Base-by-base conservation (phyloP, 441 rosid genomes). In the Populus hybrid region DNA sequence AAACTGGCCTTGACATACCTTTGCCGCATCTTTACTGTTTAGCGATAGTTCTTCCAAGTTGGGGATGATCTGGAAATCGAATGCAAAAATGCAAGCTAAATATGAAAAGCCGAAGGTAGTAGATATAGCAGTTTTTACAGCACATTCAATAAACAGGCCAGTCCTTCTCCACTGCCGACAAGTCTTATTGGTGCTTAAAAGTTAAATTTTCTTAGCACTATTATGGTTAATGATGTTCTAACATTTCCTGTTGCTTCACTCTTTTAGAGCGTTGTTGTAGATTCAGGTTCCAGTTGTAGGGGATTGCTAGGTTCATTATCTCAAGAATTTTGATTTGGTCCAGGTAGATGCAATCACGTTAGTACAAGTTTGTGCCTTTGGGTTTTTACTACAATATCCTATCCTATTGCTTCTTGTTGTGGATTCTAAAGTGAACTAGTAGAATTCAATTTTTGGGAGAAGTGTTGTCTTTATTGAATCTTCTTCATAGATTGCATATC, bases 1-100 rank as follows among this genome's bases (percentile, higher is more conserved):
- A 73, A 76, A 71, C 5, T 69, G 78, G 64, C 59, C 36, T 9
- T 61, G 6, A 26, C 67, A 12, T 32, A 85, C 50, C 63, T 68
- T 74, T 11, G 6, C n/a, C 6, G 67, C 42, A 23, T 78, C 82
- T 11, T 65, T 75, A 42, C 71, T 67, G 24, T 67, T 19, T 36
- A 79, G 5, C 7, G 78, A 1, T 57, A 83, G 28, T 67, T 64
- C 72, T 42, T 76, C 82, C 78, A 85, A 76, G 38, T 78, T 74
- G 18, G 26, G 66, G 53, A 69, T 26, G 2, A 74, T 68, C 86
- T 85, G 75, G 75, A 4, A n/a, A 12, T 19, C 61, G 10, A 57
- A 5, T 5, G 38, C 24, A 59, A 3, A 61, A 24, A 75, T 5
- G 28, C 46, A 24, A 23, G 3, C 9, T 64, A 7, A 65, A 12